Evolutionary conservation across 1,139 yeast species (phyloP), one percentile per base, ranked within the genome.

Genomic region (Pneumocystis canis): DNA sequence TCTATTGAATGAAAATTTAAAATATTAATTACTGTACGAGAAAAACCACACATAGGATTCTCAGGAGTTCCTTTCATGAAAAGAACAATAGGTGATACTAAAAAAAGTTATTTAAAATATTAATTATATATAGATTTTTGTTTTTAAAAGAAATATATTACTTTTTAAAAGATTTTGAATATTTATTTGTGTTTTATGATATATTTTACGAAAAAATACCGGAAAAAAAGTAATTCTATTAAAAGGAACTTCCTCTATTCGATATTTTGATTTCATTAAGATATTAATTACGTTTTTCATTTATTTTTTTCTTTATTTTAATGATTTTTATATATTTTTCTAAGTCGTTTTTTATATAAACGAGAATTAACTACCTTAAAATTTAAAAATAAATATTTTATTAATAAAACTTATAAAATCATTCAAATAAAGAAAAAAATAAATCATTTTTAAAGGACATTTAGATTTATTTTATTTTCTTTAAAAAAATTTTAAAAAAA

Each of bases 41-140:
- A 89, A 72, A 94, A 94, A 1, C 99, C 98, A 78, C 99, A 94
- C 71, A 89, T 95, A 37, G 99, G 99, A 65, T 87, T 89, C 71
- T 90, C 97, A 1, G 99, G 99, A 0, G 98, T 94, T 11, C 96
- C 96, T 73, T 88, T 88, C 96, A 88, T 88, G 77, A 90, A 90
- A 40, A 94, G 79, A 11, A 94, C 98, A 16, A 92, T 97, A 20
- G 96, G 96, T 3, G 59, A 35, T 25, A 16, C 41, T 57, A 28
- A 28, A 6, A 35, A 35, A n/a, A n/a, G n/a, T n/a, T n/a, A n/a
- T n/a, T n/a, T n/a, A n/a, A n/a, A n/a, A n/a, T n/a, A n/a, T n/a
- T n/a, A n/a, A n/a, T n/a, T n/a, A n/a, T n/a, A n/a, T n/a, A n/a
- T n/a, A n/a, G n/a, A n/a, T n/a, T n/a, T 9, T 9, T 3, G 5